Evolutionary conservation across 129 eudicot species (phyloP), one percentile per base, ranked within the genome.

Genomic region (Oenanthe sinensis): DNA sequence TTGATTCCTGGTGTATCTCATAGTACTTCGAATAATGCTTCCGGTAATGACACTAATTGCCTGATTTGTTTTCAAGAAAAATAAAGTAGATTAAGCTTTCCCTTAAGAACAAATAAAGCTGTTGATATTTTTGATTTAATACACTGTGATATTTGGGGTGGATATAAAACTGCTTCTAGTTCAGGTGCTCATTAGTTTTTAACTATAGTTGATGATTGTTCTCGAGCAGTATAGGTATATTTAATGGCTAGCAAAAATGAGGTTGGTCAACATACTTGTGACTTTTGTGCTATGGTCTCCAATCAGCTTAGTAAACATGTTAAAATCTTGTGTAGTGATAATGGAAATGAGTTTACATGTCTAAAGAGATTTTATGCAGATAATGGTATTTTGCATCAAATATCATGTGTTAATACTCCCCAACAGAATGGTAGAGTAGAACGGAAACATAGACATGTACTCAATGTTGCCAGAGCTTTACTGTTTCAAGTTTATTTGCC

Each of bases 81-180:
- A 78, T 15, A 62, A 43, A 10, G 20, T 62, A 19, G 60, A 3
- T 22, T 9, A 17, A 5, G 12, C 11, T 62, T 78, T 78, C 26
- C 52, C 15, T 14, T 45, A 14, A n/a, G 74, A 43, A 16, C 45
- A 19, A 13, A 54, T 80, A 68, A 68, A 39, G 73, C 44, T 28
- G 33, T 43, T n/a, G 7, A 9, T 15, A 3, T 9, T 14, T 80
- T 74, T 80, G 73, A 75, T 20, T n/a, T 81, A 1, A n/a, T 81
- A 4, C 79, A 81, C 46, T 42, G 16, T 42, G 80, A 75, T 81
- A 26, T 81, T 12, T 82, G 81, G 84, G 81, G 81, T 15, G 54
- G 71, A 7, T 82, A 82, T 26, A 12, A 43, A 1, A 62, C 30
- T 40, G 12, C 9, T 58, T 43, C 76, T 33, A 37, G 9, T 17